Conservation (phyloP, 176 grass and related monocot species). For the Aegilops longissima region DNA sequence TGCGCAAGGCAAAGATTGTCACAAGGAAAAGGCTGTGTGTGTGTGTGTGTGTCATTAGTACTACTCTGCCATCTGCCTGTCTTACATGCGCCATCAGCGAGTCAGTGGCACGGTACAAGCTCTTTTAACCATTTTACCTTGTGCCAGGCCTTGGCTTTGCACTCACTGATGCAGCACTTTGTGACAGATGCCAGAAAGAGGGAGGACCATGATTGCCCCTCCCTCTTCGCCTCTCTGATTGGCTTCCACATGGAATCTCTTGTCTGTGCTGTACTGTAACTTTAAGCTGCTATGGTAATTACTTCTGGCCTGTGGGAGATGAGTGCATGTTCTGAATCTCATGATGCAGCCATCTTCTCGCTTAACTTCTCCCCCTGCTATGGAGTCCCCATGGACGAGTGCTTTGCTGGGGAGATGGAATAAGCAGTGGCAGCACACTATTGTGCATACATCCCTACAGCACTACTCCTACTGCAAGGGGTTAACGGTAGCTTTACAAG, state of each 20-base stretch:
- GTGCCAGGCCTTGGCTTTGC: conserved; percentile 3
- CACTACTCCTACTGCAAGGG: background rate
- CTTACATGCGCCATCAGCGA: conserved; percentile 24
- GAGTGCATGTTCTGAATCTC: background rate
- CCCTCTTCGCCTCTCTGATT: conserved; percentile 25
- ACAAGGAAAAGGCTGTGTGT: conserved; percentile 26
- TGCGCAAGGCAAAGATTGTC: conserved; percentile 40
- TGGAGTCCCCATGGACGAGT: background rate
- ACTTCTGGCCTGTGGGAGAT: background rate
- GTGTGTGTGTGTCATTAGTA: conserved; percentile 21
- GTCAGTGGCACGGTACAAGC: conserved; percentile 17
- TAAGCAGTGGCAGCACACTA: conserved; percentile 1
- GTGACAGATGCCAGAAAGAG: background rate
- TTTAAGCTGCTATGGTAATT: conserved; percentile 54
- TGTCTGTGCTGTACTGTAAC: conserved; percentile 35
- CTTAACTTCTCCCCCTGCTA: background rate
- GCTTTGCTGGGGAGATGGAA: conserved; percentile 25
- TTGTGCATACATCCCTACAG: background rate
- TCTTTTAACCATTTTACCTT: conserved; percentile 54
- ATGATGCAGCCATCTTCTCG: background rate
- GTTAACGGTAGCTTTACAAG: background rate
- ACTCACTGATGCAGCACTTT: conserved; percentile 20
- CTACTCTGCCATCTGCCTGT: background rate
- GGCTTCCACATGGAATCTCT: conserved; percentile 38
- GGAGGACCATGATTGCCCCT: conserved; percentile 15